Evolutionary conservation across 352 stramenopile genomes (phyloP).

Genomic region (Pythium guiyangense): DNA sequence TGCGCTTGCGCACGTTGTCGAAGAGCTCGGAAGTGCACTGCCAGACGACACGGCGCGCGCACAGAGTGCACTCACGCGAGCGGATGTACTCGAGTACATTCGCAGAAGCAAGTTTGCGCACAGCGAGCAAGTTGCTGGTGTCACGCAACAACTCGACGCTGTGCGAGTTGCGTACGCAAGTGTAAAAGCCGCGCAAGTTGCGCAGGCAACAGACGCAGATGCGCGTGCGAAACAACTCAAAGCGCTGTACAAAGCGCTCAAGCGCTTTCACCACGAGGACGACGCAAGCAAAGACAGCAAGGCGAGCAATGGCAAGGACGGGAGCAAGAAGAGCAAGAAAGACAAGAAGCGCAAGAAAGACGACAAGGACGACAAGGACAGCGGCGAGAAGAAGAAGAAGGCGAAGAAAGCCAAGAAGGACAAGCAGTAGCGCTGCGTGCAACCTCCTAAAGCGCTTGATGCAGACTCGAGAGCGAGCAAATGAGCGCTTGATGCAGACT

Average conservation of each 20-base stretch:
- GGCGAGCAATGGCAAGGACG: slow-evolving; percentile 13
- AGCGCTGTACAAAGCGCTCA: slow-evolving; percentile 86
- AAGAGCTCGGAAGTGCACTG: slow-evolving; percentile 33
- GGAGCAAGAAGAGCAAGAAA: slow-evolving; percentile 40
- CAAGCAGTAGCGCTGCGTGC: slow-evolving; percentile 31
- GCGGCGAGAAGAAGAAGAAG: slow-evolving; percentile 52
- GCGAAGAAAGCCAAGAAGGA: slow-evolving; percentile 65
- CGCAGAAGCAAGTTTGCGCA: slow-evolving; percentile 67
- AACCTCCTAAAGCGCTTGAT: slow-evolving; percentile 12
- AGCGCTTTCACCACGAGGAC: slow-evolving; percentile 70
- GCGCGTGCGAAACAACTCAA: slow-evolving; percentile 68
- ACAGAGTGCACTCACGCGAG: slow-evolving; percentile 18
- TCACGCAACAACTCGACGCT: slow-evolving; percentile 26
- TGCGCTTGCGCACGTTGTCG: slow-evolving; percentile 47
- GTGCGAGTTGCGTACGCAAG: slow-evolving; percentile 31
- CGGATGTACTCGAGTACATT: slow-evolving; percentile 58
- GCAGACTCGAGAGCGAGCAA: background rate
- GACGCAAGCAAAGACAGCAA: slow-evolving; percentile 38
- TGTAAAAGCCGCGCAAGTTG: slow-evolving; percentile 28
- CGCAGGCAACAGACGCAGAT: slow-evolving; percentile 28
- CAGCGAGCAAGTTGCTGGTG: slow-evolving; percentile 31
- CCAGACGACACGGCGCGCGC: slow-evolving; percentile 18
- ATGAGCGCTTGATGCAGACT: too few species aligned
- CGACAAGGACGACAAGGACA: slow-evolving; percentile 40
- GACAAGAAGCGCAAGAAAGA: slow-evolving; percentile 62